Conservation (phyloP, 2,329 filamentous ascomycete species). For the Exophiala spinifera region DNA sequence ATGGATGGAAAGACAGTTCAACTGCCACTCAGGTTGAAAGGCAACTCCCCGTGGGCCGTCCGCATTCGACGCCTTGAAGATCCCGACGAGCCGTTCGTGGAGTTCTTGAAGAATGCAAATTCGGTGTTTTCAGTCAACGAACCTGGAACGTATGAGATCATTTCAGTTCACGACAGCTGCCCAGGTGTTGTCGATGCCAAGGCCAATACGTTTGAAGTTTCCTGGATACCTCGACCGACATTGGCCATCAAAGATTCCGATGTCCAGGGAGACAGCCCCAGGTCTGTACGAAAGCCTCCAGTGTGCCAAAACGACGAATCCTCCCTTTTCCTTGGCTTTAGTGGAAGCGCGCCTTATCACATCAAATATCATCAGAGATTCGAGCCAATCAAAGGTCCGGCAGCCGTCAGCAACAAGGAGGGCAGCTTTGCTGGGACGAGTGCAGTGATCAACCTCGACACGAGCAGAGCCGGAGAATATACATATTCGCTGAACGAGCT, state of each 20-base stretch:
- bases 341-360: slow-evolving; percentile 77
- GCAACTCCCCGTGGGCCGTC: slow-evolving; percentile 79
- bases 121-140: slow-evolving; percentile 64
- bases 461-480: slow-evolving; percentile 74
- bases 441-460: slow-evolving; percentile 82
- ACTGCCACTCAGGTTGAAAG: slow-evolving; percentile 79
- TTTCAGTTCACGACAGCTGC: slow-evolving; percentile 77
- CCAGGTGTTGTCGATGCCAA: slow-evolving; percentile 73
- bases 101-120: slow-evolving; percentile 60
- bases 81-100: slow-evolving; percentile 43
- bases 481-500: slow-evolving; percentile 82
- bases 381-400: slow-evolving; percentile 64
- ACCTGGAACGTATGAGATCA: slow-evolving; percentile 75
- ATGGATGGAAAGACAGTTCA: slow-evolving; percentile 72
- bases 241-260: slow-evolving; percentile 65
- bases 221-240: slow-evolving; percentile 79
- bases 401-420: slow-evolving; percentile 60
- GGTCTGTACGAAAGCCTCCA: slow-evolving; percentile 68
- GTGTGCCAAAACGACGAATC: slow-evolving; percentile 96
- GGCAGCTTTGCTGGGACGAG: slow-evolving; percentile 74
- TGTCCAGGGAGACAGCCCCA: slow-evolving; percentile 54
- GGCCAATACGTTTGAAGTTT: slow-evolving; percentile 72
- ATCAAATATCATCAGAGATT: slow-evolving; percentile 78
- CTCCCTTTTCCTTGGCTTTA: slow-evolving; percentile 74
- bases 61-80: slow-evolving; percentile 61